These are phyloP conservation scores for Aspergillus niger DNA, from an alignment of 2,329 filamentous ascomycete genomes.

Conservation along the genomic window DNA sequence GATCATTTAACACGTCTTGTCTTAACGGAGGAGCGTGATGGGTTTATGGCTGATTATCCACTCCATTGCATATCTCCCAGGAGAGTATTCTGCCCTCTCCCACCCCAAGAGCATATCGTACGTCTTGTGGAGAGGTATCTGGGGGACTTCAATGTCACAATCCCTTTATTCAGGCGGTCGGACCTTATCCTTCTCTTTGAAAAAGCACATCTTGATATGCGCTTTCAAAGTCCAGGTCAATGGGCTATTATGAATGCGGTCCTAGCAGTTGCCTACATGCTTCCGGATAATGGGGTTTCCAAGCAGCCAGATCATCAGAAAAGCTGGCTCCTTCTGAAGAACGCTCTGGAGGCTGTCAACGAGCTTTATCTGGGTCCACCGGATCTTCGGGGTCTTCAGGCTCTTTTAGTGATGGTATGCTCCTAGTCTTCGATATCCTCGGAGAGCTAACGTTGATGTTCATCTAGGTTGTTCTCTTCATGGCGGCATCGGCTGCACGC, in stretches of 20 bases:
- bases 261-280: constrained; percentile 17
- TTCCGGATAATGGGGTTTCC: background rate
- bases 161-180: constrained; percentile 17
- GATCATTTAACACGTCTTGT: background rate
- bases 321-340: constrained; percentile 22
- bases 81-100: constrained; percentile 14
- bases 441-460: background rate
- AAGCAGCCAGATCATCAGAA: constrained; percentile 14
- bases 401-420: constrained; percentile 19
- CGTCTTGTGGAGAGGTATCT: constrained; percentile 16
- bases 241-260: constrained; percentile 21
- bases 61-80: constrained; percentile 8
- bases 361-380: constrained; percentile 18
- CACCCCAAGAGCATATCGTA: constrained; percentile 13
- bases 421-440: background rate
- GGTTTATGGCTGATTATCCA: background rate
- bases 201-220: constrained; percentile 5
- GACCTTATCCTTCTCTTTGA: constrained; percentile 16
- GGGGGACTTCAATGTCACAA: constrained; percentile 15
- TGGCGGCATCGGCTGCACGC: constrained; percentile 15
- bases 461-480: constrained; percentile 14
- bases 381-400: constrained; percentile 18
- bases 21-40: background rate
- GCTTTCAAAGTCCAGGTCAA: constrained; percentile 9
- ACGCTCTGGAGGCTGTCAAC: constrained; percentile 16